Evolutionary conservation across 768 basidiomycete genomes (phyloP), one percentile per base, ranked within the genome.

Genomic region (Termitomyces sp.): DNA sequence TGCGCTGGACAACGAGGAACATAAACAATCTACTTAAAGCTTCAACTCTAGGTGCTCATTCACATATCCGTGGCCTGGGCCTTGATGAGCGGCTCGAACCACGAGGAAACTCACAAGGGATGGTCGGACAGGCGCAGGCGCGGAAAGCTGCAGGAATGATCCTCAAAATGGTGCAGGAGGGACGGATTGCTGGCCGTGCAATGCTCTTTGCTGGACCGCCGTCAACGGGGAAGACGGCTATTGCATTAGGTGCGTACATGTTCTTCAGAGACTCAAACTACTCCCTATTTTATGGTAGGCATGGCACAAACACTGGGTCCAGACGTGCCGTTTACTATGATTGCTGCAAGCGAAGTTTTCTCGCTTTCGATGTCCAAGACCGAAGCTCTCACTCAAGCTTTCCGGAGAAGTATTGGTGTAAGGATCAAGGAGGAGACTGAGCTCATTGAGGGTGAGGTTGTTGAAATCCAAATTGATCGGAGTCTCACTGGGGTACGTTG

Each of bases 291-390:
- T 20, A 16, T 22, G 10, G 4, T 55, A 94, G 95, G 92, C 54
- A 97, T 98, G 95, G 93, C 97, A 6, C 95, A 98, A 72, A 93
- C 88, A 2, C 78, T 99, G 22, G 97, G 97, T 0, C 66, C 88
- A 10, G 97, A 98, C 66, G 96, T 98, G 1, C 97, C 97, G 0
- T 99, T 98, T 72, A 98, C 95, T 7, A 95, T 93, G 86, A 94
- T 99, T 67, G 93, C 95, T 16, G 97, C 89, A 22, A 95, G 93
- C 77, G 97, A 99, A 73, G 95, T 99, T 58, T 98, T 96, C 78
- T 98, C 95, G 44, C 81, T 97, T 36, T 93, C 95, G 66, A 97
- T 98, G 93, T 95, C 91, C 30, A 98, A 98, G 76, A 99, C 97
- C 2, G 97, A 99, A 70, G 95, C 95, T 22, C 82, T 99, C 59